Conservation (phyloP, 768 basidiomycete species). For the Lactifluus rugatus region DNA sequence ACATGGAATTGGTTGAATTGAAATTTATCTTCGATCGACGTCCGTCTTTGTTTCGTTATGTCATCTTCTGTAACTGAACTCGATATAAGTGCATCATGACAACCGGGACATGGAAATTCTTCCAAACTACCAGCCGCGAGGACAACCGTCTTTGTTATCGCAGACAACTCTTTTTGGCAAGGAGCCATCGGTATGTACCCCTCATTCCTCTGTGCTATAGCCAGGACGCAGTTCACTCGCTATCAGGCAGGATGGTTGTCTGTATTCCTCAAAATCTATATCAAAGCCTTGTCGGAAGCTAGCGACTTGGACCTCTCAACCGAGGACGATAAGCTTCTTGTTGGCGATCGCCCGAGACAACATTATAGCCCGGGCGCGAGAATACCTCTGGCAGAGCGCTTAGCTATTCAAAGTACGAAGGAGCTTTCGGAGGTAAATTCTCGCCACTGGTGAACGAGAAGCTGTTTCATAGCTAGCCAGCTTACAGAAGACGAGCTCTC, state of each 20-base stretch:
- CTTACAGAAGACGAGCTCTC: conserved; percentile 54
- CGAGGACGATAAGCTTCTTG: conserved; percentile 63
- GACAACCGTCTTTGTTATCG: conserved; percentile 42
- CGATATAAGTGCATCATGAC: conserved; percentile 58
- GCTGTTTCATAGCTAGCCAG: conserved; percentile 29
- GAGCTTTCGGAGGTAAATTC: conserved; percentile 44
- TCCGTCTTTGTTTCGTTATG: conserved; percentile 27
- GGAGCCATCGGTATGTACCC: conserved; percentile 46
- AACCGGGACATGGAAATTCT: conserved; percentile 80
- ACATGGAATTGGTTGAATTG: conserved; percentile 76
- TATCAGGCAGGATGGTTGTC: conserved; percentile 46
- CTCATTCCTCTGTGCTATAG: neutral
- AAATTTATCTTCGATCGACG: conserved; percentile 74
- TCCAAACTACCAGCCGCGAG: conserved; percentile 64
- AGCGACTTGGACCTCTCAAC: conserved; percentile 74
- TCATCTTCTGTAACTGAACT: neutral
- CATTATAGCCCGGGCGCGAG: conserved; percentile 40
- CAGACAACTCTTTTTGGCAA: conserved; percentile 62
- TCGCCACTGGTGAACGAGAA: conserved; percentile 11
- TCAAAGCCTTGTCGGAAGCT: conserved; percentile 64
- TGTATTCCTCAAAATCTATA: conserved; percentile 67
- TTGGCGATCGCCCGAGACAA: conserved; percentile 71
- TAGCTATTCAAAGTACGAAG: conserved; percentile 39
- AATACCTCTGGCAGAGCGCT: conserved; percentile 48
- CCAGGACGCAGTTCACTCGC: neutral